Percentiles rank a stretch among this genome's conserved stretches.
Conservation (phyloP, 805 yeast species). For the Yarrowia deformans region DNA sequence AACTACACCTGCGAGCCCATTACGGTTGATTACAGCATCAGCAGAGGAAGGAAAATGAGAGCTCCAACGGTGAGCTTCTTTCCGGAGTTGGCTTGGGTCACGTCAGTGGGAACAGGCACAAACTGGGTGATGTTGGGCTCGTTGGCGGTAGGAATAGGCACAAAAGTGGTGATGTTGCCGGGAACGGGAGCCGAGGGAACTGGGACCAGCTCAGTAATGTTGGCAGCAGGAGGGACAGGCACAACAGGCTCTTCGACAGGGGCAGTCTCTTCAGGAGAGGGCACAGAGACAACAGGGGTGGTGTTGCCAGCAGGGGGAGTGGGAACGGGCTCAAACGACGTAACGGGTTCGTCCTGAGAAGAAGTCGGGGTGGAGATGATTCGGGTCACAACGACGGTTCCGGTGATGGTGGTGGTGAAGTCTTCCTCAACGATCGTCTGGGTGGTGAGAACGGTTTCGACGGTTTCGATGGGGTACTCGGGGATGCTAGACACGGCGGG, state of each 20-base stretch:
- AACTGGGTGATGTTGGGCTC: slow-evolving; percentile 1
- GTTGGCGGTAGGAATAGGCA: not conserved
- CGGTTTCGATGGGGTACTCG: not conserved
- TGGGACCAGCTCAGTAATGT: not conserved
- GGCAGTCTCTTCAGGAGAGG: not conserved
- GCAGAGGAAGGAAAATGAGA: slow-evolving; percentile 4
- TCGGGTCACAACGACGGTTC: slow-evolving; percentile 8
- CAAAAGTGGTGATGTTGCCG: not conserved
- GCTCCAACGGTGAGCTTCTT: slow-evolving; percentile 10
- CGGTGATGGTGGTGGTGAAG: slow-evolving; percentile 7
- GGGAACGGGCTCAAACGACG: slow-evolving; percentile 1
- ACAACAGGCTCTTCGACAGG: not conserved
- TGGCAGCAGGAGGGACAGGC: not conserved
- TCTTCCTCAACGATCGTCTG: slow-evolving; percentile 4
- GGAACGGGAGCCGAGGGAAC: not conserved
- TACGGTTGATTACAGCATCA: not conserved
- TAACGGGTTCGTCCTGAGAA: not conserved
- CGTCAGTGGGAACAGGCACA: not conserved
- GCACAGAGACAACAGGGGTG: not conserved
- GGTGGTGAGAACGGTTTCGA: slow-evolving; percentile 4
- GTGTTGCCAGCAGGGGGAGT: no score
- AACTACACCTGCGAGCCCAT: not conserved
- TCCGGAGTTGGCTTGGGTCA: slow-evolving; percentile 3
- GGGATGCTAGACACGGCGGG: not conserved
- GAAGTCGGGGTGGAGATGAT: slow-evolving; percentile 1